These are phyloP conservation scores for Paecilomyces niveus DNA, from an alignment of 2,329 filamentous ascomycete species.

Conservation along the genomic window DNA sequence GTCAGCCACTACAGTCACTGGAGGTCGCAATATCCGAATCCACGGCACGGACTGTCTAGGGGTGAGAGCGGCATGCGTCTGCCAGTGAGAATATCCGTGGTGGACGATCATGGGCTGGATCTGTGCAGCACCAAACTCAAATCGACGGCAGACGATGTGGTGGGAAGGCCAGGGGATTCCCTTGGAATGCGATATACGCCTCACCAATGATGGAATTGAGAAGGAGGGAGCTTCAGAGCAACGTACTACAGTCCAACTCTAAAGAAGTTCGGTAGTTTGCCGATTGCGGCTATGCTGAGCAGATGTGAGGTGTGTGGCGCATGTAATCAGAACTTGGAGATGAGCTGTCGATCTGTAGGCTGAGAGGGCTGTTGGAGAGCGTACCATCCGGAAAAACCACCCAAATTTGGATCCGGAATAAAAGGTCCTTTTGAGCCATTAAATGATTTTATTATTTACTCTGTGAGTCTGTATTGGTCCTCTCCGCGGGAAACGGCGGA, in stretches of 20 bases:
- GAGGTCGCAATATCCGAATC: background rate
- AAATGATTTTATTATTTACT: background rate
- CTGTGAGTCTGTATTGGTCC: too few relatives aligned
- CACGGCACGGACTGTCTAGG: background rate
- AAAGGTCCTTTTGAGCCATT: background rate
- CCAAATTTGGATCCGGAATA: background rate
- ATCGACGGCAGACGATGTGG: background rate
- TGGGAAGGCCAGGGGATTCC: background rate
- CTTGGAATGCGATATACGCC: background rate
- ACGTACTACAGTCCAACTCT: background rate
- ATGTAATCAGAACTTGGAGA: background rate
- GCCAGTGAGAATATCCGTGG: background rate
- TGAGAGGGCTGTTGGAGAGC: background rate
- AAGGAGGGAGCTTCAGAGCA: background rate
- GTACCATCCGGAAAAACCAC: background rate
- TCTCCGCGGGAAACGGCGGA: background rate
- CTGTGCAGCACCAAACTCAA: background rate
- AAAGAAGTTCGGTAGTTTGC: background rate
- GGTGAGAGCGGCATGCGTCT: background rate
- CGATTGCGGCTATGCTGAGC: background rate
- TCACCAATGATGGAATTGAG: background rate
- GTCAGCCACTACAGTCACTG: background rate
- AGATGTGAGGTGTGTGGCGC: background rate
- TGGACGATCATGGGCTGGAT: background rate
- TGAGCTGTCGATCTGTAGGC: background rate